A percentile compares a stretch with the other conserved stretches of the same genome.
phyloP scores from a whole-genome alignment of 2,329 filamentous ascomycete species.

The Penicillium sp. region DNA sequence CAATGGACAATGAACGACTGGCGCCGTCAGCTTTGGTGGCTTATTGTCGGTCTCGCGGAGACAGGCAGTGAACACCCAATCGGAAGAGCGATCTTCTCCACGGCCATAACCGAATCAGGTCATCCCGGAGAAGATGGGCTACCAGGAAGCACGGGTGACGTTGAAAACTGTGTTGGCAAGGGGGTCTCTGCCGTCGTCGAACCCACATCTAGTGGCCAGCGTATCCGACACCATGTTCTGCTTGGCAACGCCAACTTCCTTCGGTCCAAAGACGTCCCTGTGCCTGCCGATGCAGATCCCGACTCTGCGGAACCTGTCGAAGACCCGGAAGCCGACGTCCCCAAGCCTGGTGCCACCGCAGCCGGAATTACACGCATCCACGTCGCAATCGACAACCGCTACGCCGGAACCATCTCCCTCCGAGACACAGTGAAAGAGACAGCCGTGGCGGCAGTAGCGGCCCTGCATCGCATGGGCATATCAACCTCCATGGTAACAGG shows the following conservation, averaged over 20 bases:
- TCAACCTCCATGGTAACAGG: slow-evolving; percentile 90
- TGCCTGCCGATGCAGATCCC: slow-evolving; percentile 43
- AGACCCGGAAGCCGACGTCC: slow-evolving; percentile 27
- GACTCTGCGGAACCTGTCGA: slow-evolving; percentile 25
- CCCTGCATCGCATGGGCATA: slow-evolving; percentile 80
- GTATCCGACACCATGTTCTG: slow-evolving; percentile 71
- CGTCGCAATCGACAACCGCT: slow-evolving; percentile 77
- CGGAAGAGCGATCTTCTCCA: slow-evolving; percentile 77
- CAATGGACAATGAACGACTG: slow-evolving; percentile 68
- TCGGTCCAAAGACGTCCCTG: slow-evolving; percentile 61
- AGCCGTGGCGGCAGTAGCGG: slow-evolving; percentile 74
- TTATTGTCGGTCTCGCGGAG: slow-evolving; percentile 90
- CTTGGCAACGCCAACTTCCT: slow-evolving; percentile 81
- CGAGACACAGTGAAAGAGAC: slow-evolving; percentile 89
- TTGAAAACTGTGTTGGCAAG: slow-evolving; percentile 76
- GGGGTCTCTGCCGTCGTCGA: slow-evolving; percentile 82
- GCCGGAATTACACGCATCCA: slow-evolving; percentile 87
- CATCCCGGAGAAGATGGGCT: slow-evolving; percentile 70
- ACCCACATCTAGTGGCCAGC: slow-evolving; percentile 66
- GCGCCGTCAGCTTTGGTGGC: slow-evolving; percentile 82
- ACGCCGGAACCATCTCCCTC: slow-evolving; percentile 78
- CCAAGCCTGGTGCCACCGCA: slow-evolving; percentile 38
- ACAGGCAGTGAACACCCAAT: slow-evolving; percentile 95
- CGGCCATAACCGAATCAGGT: slow-evolving; percentile 72
- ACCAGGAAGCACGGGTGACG: slow-evolving; percentile 81